phyloP scores from a whole-genome alignment of 768 basidiomycete genomes.

The Suillus decipiens region DNA sequence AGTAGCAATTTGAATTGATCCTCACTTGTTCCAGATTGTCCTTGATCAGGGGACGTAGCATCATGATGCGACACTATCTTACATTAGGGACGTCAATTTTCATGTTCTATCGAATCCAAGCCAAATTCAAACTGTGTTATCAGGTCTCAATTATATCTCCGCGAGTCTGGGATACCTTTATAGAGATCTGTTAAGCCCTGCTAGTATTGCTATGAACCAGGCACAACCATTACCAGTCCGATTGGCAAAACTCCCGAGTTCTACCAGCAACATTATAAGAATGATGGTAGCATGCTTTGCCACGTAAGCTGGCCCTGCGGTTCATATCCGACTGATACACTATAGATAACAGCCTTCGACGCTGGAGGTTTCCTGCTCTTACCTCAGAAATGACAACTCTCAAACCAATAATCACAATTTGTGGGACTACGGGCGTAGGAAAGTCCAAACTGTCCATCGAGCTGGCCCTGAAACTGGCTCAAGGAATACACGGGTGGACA shows the following conservation, averaged over 20 bases:
- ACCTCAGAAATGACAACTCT: slow-evolving; percentile 33
- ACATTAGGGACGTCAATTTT: not conserved
- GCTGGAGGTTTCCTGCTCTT: not conserved
- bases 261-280: not conserved
- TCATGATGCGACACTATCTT: not conserved
- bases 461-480: slow-evolving; percentile 64
- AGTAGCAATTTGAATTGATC: not conserved
- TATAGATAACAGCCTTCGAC: not conserved
- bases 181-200: not conserved
- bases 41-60: not conserved
- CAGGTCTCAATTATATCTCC: not conserved
- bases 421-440: slow-evolving; percentile 94
- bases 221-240: not conserved
- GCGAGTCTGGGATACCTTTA: not conserved
- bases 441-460: slow-evolving; percentile 93
- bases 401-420: slow-evolving; percentile 77
- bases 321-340: not conserved
- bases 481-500: slow-evolving; percentile 42
- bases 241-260: no score
- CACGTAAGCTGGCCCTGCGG: not conserved
- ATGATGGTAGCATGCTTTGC: not conserved
- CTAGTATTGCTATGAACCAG: not conserved
- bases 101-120: not conserved
- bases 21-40: not conserved
- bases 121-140: not conserved